Evolutionary conservation across 2,329 filamentous ascomycete species (phyloP).

Genomic region (Elsinoe necatrix): DNA sequence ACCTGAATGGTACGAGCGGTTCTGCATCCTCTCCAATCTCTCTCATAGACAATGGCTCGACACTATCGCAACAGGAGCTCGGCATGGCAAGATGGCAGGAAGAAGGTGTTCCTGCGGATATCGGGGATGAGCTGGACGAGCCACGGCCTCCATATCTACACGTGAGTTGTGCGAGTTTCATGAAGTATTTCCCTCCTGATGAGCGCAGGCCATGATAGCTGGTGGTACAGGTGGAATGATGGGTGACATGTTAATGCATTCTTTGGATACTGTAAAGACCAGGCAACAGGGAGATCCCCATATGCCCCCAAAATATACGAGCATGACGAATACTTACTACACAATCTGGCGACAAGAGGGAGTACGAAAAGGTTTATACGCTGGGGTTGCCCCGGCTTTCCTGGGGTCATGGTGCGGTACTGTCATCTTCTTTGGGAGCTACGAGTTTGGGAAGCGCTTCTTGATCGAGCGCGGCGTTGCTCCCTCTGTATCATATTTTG

Average conservation of each 20-base stretch:
- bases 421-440: conserved; percentile 89
- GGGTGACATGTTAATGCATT: conserved; percentile 98
- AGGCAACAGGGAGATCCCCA: conserved; percentile 94
- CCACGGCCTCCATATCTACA: conserved; percentile 42
- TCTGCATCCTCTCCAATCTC: conserved; percentile 26
- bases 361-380: conserved; percentile 74
- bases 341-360: conserved; percentile 93
- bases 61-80: conserved; percentile 9
- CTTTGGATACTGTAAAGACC: conserved; percentile 95
- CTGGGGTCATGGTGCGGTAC: conserved; percentile 90
- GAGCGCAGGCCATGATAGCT: conserved; percentile 75
- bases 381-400: conserved; percentile 86
- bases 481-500: conserved; percentile 75
- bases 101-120: conserved; percentile 30
- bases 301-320: conserved; percentile 85
- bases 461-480: conserved; percentile 79
- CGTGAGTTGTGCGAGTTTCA: conserved; percentile 26
- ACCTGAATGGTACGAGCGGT: conserved; percentile 26
- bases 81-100: conserved; percentile 25
- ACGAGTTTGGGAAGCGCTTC: conserved; percentile 86
- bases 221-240: conserved; percentile 87
- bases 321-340: conserved; percentile 80
- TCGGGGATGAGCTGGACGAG: conserved; percentile 24
- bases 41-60: conserved; percentile 17
- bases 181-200: not conserved